phyloP scores from a whole-genome alignment of 192 early-diverging fungal genomes.

The Coemansia furcata region DNA sequence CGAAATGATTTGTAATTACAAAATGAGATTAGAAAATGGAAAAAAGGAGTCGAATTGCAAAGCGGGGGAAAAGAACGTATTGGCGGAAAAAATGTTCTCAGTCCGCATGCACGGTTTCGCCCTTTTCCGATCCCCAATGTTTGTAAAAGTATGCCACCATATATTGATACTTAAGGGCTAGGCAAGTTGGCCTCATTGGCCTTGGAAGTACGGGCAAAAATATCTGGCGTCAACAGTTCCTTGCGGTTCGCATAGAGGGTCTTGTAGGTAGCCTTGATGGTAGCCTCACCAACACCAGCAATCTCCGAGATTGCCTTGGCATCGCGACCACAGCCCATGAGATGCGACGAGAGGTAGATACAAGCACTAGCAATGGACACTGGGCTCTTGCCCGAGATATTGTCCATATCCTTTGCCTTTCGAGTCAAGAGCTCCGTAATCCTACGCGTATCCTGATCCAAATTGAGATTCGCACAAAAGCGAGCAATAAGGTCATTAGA shows the following conservation, averaged over 20 bases:
- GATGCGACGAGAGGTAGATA: slow-evolving; percentile 80
- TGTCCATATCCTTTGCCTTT: slow-evolving; percentile 73
- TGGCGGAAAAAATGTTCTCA: not conserved
- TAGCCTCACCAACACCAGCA: slow-evolving; percentile 89
- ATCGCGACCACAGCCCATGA: slow-evolving; percentile 63
- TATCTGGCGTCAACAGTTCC: slow-evolving; percentile 55
- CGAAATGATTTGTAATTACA: slow-evolving; percentile 66
- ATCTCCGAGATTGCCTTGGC: slow-evolving; percentile 80
- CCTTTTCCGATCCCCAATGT: not conserved
- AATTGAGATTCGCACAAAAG: slow-evolving; percentile 76
- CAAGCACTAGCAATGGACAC: slow-evolving; percentile 92
- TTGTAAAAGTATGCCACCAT: not conserved
- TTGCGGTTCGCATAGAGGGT: slow-evolving; percentile 59
- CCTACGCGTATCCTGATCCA: slow-evolving; percentile 67
- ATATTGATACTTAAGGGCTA: not conserved
- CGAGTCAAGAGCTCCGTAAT: slow-evolving; percentile 68
- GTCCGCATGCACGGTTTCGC: slow-evolving; percentile 1
- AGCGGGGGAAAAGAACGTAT: not conserved
- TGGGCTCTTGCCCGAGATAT: slow-evolving; percentile 84
- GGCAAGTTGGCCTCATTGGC: slow-evolving; percentile 24
- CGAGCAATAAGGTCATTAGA: slow-evolving; percentile 75
- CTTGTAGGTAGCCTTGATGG: slow-evolving; percentile 85
- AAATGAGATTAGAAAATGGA: slow-evolving; percentile 55
- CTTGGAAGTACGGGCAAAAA: slow-evolving; percentile 25
- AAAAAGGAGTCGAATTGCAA: not conserved